Evolutionary conservation across 2,329 filamentous ascomycete genomes (phyloP).

Genomic region (Aspergillus cejpii): DNA sequence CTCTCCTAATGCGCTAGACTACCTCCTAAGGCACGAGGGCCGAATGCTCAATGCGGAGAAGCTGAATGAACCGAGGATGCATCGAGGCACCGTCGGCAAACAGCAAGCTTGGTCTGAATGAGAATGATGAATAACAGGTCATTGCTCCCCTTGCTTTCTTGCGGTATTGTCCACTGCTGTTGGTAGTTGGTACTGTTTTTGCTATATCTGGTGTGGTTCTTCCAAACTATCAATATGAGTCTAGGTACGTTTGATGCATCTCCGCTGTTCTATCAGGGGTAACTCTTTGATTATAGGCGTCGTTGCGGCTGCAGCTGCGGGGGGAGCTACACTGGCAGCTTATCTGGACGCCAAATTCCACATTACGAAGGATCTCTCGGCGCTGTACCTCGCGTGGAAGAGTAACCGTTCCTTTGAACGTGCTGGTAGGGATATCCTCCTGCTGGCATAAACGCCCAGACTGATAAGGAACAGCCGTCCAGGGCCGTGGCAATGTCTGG

Average conservation of each 20-base stretch:
- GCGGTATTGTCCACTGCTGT: too few relatives aligned
- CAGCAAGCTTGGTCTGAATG: neutral
- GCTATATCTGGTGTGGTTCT: too few relatives aligned
- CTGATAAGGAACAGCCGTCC: slow-evolving; percentile 37
- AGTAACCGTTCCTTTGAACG: slow-evolving; percentile 43
- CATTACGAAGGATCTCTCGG: slow-evolving; percentile 54
- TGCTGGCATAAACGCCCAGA: neutral
- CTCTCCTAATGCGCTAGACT: neutral
- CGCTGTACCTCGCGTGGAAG: slow-evolving; percentile 41
- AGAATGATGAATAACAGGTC: too few relatives aligned
- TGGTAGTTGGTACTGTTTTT: too few relatives aligned
- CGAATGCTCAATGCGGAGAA: neutral
- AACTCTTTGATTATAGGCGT: slow-evolving; percentile 10
- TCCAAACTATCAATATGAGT: neutral
- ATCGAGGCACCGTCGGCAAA: neutral
- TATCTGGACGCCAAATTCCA: slow-evolving; percentile 60
- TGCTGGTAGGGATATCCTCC: slow-evolving; percentile 39
- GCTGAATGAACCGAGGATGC: neutral
- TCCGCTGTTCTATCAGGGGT: neutral
- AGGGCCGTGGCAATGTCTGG: slow-evolving; percentile 55
- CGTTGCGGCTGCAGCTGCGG: slow-evolving; percentile 23
- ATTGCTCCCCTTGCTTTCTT: too few relatives aligned
- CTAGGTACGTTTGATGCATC: neutral
- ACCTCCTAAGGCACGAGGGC: neutral
- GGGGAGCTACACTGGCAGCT: slow-evolving; percentile 25